Conservation (phyloP, 192 early-diverging fungal genomes). For the Borealophlyctis nickersoniae region DNA sequence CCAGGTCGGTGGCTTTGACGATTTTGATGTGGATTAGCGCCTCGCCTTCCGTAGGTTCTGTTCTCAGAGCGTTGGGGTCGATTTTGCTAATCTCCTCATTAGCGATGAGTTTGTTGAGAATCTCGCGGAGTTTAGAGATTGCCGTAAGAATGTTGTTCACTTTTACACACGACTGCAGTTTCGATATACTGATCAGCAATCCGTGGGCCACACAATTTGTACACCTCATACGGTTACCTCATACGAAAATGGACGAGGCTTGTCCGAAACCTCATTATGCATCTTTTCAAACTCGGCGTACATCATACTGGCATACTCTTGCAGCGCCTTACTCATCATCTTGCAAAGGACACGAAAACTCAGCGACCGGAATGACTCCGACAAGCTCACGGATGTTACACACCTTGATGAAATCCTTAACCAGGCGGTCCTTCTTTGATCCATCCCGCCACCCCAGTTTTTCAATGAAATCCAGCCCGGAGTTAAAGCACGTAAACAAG, state of each 20-base stretch:
- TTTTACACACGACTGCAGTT: slow-evolving; percentile 43
- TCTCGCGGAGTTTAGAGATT: slow-evolving; percentile 26
- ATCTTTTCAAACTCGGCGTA: slow-evolving; percentile 33
- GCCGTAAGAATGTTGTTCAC: slow-evolving; percentile 51
- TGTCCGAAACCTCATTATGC: slow-evolving; percentile 14
- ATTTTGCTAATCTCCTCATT: slow-evolving; percentile 13
- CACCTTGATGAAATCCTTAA: slow-evolving; percentile 65
- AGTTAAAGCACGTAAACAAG: slow-evolving; percentile 75
- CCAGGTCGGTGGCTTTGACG: slow-evolving; percentile 36
- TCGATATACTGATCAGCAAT: background rate
- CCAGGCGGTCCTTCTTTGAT: slow-evolving; percentile 58
- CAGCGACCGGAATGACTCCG: background rate
- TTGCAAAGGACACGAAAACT: slow-evolving; percentile 5
- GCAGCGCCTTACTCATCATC: slow-evolving; percentile 59
- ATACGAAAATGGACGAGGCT: slow-evolving; percentile 16
- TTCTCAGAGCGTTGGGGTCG: slow-evolving; percentile 20
- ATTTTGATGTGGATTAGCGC: slow-evolving; percentile 31
- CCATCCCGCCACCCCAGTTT: slow-evolving; percentile 64
- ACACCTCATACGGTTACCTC: too few species aligned
- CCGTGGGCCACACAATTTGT: too few species aligned
- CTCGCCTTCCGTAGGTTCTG: slow-evolving; percentile 16
- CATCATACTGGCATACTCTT: slow-evolving; percentile 51
- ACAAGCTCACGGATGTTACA: background rate
- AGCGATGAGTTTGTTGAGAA: slow-evolving; percentile 30
- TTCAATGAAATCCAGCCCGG: slow-evolving; percentile 66